Conservation (phyloP, 306 rosid genomes). For the Vigna mungo region DNA sequence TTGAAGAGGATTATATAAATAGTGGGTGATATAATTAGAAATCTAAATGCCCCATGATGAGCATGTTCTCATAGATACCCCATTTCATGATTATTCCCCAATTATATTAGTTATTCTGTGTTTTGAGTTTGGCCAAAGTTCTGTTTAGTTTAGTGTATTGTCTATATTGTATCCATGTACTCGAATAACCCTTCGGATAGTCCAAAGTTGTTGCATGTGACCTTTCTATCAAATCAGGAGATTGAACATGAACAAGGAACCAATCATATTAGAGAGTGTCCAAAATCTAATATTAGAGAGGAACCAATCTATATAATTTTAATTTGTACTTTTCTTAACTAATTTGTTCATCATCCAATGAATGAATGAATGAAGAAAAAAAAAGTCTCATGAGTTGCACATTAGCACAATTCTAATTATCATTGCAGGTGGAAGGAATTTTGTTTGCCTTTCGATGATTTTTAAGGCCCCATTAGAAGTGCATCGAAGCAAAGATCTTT, state of each 20-base stretch:
- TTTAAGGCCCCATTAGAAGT: constrained; percentile 30
- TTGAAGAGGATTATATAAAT: constrained; percentile 33
- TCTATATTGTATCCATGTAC: constrained; percentile 21
- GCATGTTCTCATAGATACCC: constrained; percentile 68
- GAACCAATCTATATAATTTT: neutral
- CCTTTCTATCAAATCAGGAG: constrained; percentile 53
- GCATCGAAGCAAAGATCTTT: constrained; percentile 43
- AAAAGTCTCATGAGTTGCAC: constrained; percentile 43
- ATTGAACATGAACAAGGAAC: constrained; percentile 62
- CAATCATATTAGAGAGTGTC: constrained; percentile 41
- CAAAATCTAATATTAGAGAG: constrained; percentile 51
- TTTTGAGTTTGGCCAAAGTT: constrained; percentile 41
- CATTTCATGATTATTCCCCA: constrained; percentile 64
- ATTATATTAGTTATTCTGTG: constrained; percentile 50
- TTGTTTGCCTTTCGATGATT: constrained; percentile 54
- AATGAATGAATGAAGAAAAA: neutral
- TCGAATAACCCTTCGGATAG: constrained; percentile 49
- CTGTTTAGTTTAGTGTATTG: neutral
- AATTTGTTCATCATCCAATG: constrained; percentile 29
- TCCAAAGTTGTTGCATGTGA: constrained; percentile 67
- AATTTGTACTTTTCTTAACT: constrained; percentile 20
- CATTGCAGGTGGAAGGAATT: constrained; percentile 57
- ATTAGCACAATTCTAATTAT: constrained; percentile 46
- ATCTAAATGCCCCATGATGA: constrained; percentile 55
- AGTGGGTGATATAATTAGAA: constrained; percentile 64